These are phyloP conservation scores for Meira miltonrushii DNA, from an alignment of 1,284 basidiomycete genomes.

Conservation along the genomic window DNA sequence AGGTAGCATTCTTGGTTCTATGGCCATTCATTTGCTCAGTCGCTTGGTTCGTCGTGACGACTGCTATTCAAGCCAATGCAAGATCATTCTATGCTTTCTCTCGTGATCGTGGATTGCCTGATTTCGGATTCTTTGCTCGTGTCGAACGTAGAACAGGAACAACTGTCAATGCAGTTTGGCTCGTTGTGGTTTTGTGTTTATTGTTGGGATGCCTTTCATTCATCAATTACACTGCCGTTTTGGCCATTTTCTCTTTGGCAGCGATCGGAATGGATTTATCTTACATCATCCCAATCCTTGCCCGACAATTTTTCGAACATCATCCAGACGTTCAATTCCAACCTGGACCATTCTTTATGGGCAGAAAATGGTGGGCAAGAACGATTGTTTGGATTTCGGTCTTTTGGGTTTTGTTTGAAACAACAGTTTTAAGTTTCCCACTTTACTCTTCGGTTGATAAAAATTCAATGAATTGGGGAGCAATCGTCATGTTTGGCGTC, in stretches of 20 bases:
- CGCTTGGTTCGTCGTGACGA: slow-evolving; percentile 54
- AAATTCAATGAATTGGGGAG: slow-evolving; percentile 37
- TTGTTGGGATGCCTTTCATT: slow-evolving; percentile 40
- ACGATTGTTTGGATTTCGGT: slow-evolving; percentile 66
- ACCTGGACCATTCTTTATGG: slow-evolving; percentile 84
- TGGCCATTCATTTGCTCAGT: slow-evolving; percentile 50
- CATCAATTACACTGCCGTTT: slow-evolving; percentile 37
- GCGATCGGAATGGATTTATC: slow-evolving; percentile 76
- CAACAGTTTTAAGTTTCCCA: slow-evolving; percentile 39
- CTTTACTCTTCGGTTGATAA: slow-evolving; percentile 28
- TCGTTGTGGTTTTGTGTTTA: slow-evolving; percentile 60
- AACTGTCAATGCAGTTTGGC: slow-evolving; percentile 76
- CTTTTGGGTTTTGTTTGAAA: slow-evolving; percentile 54
- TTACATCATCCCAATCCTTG: slow-evolving; percentile 52
- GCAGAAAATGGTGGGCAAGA: slow-evolving; percentile 65
- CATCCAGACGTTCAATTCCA: slow-evolving; percentile 77
- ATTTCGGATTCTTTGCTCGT: slow-evolving; percentile 71
- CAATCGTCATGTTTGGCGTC: slow-evolving; percentile 54
- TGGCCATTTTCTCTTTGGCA: slow-evolving; percentile 54
- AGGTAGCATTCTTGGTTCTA: slow-evolving; percentile 64
- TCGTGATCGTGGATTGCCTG: slow-evolving; percentile 76
- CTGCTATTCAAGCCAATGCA: slow-evolving; percentile 75
- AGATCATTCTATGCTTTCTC: slow-evolving; percentile 85
- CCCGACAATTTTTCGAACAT: slow-evolving; percentile 65
- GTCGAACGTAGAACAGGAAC: slow-evolving; percentile 66